Evolutionary conservation across 352 stramenopile genomes (phyloP).

Genomic region (Phytopythium delawarense): DNA sequence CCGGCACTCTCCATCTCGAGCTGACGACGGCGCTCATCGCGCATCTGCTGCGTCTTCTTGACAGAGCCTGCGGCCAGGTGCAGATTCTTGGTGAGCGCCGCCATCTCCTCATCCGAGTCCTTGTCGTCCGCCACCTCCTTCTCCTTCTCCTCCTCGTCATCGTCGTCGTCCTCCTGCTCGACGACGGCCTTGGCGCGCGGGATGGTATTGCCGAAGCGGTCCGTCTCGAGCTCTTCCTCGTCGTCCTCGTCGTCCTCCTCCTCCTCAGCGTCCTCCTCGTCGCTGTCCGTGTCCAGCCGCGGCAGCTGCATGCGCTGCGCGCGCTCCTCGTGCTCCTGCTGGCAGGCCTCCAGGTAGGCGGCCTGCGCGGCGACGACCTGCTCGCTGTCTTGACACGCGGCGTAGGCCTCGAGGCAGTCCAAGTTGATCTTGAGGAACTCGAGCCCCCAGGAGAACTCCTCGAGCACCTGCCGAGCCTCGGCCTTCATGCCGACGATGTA

Average conservation of each 20-base stretch:
- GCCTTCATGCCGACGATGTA: slow-evolving; percentile 95
- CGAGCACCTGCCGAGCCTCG: slow-evolving; percentile 87
- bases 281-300: slow-evolving; percentile 50
- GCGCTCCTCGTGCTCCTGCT: slow-evolving; percentile 54
- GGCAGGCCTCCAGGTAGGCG: slow-evolving; percentile 59
- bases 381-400: slow-evolving; percentile 58
- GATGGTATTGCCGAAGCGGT: slow-evolving; percentile 33
- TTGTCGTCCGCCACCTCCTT: slow-evolving; percentile 9
- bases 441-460: slow-evolving; percentile 92
- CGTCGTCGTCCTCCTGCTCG: slow-evolving; percentile 22
- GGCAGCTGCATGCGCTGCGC: slow-evolving; percentile 52
- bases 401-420: slow-evolving; percentile 89
- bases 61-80: slow-evolving; percentile 39
- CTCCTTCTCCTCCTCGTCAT: slow-evolving; percentile 32
- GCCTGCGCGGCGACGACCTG: slow-evolving; percentile 80
- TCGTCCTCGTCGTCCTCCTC: slow-evolving; percentile 22
- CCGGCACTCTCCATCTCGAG: slow-evolving; percentile 18
- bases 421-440: slow-evolving; percentile 95
- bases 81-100: slow-evolving; percentile 56
- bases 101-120: slow-evolving; percentile 56
- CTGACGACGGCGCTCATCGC: slow-evolving; percentile 28
- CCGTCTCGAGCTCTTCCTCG: slow-evolving; percentile 29
- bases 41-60: slow-evolving; percentile 61
- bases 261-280: slow-evolving; percentile 39
- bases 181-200: not conserved